Evolutionary conservation across 495 filamentous ascomycete species (phyloP).

Genomic region (Tuber microsphaerosporum): DNA sequence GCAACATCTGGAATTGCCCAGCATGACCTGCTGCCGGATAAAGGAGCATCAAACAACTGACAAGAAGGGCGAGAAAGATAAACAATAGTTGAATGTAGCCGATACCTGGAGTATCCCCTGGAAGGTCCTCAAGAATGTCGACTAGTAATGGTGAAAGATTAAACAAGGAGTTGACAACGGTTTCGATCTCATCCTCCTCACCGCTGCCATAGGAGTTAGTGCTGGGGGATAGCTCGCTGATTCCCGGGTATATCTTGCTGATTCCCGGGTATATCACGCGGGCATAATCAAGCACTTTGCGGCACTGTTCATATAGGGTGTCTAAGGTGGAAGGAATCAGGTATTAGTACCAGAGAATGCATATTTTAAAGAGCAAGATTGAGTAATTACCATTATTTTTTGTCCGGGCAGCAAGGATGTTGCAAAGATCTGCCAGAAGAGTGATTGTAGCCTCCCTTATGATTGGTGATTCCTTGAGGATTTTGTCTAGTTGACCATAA

Average conservation of each 20-base stretch:
- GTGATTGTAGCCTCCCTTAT: background rate
- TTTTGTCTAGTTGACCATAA: background rate
- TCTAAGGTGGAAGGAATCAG: too few species aligned
- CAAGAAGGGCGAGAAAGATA: background rate
- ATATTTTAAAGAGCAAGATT: background rate
- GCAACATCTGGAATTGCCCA: background rate
- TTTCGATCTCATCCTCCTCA: background rate
- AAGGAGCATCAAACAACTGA: background rate
- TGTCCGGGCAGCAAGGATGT: background rate
- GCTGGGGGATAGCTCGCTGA: background rate
- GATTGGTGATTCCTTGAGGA: background rate
- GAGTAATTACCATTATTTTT: background rate
- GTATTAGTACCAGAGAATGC: background rate
- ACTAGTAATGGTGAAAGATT: background rate
- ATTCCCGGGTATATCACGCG: background rate
- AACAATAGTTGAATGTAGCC: background rate
- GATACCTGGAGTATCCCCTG: background rate
- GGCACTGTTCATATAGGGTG: too few species aligned
- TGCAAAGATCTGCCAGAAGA: background rate
- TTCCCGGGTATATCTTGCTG: too few species aligned
- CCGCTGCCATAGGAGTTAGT: background rate
- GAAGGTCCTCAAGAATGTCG: background rate
- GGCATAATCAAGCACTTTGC: background rate
- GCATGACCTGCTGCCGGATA: background rate
- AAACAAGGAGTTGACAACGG: background rate